These are phyloP conservation scores for Diospyros kaki DNA, from an alignment of 148 eudicot species.

Conservation along the genomic window DNA sequence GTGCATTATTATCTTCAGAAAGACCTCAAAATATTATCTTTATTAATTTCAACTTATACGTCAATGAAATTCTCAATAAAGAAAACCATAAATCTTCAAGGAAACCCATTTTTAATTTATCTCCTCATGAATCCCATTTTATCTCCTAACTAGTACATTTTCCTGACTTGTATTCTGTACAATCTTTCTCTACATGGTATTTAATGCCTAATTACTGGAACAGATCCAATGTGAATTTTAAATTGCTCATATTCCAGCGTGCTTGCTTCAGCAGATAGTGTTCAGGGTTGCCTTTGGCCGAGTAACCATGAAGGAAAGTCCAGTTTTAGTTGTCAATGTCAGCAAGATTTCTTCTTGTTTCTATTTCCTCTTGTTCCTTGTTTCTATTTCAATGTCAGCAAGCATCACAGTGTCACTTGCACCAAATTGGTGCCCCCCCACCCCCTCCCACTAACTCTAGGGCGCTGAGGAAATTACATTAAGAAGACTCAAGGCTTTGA, in stretches of 20 bases:
- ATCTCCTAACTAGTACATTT: background rate
- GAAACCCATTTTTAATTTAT: background rate
- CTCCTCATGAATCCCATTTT: background rate
- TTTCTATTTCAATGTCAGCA: no score
- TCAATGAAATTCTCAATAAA: background rate
- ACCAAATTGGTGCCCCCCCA: background rate
- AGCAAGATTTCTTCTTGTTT: background rate
- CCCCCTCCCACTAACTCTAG: background rate
- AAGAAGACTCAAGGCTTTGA: background rate
- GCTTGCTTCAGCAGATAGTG: background rate
- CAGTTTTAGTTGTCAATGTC: background rate
- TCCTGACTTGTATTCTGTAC: background rate
- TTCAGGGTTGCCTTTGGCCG: background rate
- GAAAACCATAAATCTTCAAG: background rate
- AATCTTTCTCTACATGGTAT: background rate
- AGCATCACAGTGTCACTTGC: no score
- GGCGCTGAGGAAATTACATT: background rate
- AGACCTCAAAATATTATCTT: background rate
- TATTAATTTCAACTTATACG: background rate
- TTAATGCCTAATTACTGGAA: background rate
- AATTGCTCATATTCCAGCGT: background rate
- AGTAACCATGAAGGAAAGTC: background rate
- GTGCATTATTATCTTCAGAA: background rate
- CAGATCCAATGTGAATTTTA: background rate
- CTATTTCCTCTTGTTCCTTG: no score